These are phyloP conservation scores for Populus deltoides DNA, from an alignment of 345 rosid genomes.

Conservation along the genomic window DNA sequence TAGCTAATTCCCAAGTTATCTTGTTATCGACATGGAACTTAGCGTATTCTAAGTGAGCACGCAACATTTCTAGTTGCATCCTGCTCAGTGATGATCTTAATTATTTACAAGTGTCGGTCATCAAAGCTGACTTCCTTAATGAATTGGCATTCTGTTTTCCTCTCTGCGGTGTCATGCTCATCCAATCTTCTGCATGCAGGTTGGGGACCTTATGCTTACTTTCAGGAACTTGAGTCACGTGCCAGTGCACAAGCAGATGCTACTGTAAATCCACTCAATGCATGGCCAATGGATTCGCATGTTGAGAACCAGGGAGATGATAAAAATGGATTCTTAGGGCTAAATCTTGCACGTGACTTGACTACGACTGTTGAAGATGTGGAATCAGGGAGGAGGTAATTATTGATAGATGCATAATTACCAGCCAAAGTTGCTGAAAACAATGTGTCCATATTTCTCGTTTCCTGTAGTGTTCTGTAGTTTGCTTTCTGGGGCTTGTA, in stretches of 20 bases:
- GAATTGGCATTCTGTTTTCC: neutral
- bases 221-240: constrained; percentile 40
- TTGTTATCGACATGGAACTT: neutral
- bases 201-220: constrained; percentile 77
- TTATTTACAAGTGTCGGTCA: neutral
- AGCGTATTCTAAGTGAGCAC: neutral
- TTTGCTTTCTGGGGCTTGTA: neutral
- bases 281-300: constrained; percentile 12
- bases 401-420: neutral
- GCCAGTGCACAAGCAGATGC: constrained; percentile 16
- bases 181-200: constrained; percentile 31
- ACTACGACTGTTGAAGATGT: constrained; percentile 32
- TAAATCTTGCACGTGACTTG: constrained; percentile 37
- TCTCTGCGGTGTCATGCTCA: neutral
- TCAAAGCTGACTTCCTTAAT: neutral
- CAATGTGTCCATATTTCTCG: neutral
- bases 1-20: neutral
- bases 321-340: constrained; percentile 37
- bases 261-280: constrained; percentile 19
- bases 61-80: neutral
- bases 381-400: constrained; percentile 37
- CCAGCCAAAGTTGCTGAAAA: neutral
- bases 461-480: neutral
- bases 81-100: neutral
- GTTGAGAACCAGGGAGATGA: constrained; percentile 31